Evolutionary conservation across 306 rosid species (phyloP).

Genomic region (Malus fusca): DNA sequence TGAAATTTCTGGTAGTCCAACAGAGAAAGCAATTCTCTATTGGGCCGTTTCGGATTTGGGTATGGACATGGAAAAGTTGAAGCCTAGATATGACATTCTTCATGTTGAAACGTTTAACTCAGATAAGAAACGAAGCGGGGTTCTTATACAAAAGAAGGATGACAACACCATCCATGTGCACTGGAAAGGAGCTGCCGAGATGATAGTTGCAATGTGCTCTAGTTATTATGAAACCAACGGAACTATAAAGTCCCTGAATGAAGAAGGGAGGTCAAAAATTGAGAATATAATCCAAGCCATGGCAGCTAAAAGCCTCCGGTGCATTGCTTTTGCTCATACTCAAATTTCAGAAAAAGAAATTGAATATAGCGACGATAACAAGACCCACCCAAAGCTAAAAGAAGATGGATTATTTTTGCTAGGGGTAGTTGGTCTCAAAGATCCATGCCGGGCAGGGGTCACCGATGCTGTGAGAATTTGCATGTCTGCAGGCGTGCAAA

Average conservation of each 20-base stretch:
- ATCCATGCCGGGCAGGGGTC: constrained; percentile 67
- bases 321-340: constrained; percentile 68
- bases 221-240: constrained; percentile 46
- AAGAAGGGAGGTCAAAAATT: constrained; percentile 24
- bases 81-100: constrained; percentile 34
- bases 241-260: constrained; percentile 33
- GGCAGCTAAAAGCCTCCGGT: constrained; percentile 83
- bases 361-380: constrained; percentile 16
- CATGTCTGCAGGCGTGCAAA: constrained; percentile 59
- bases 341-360: constrained; percentile 39
- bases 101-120: constrained; percentile 84
- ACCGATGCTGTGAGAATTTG: constrained; percentile 53
- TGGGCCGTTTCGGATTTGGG: constrained; percentile 63
- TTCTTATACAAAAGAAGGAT: constrained; percentile 36
- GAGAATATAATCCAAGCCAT: constrained; percentile 64
- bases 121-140: constrained; percentile 78
- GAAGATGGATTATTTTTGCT: constrained; percentile 57
- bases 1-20: constrained; percentile 77
- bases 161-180: constrained; percentile 52
- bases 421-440: constrained; percentile 79
- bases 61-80: constrained; percentile 60
- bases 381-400: constrained; percentile 16
- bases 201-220: constrained; percentile 66
- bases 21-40: constrained; percentile 71
- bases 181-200: constrained; percentile 95